phyloP scores from a whole-genome alignment of 805 yeast species.

The Saturnispora ahearnii region DNA sequence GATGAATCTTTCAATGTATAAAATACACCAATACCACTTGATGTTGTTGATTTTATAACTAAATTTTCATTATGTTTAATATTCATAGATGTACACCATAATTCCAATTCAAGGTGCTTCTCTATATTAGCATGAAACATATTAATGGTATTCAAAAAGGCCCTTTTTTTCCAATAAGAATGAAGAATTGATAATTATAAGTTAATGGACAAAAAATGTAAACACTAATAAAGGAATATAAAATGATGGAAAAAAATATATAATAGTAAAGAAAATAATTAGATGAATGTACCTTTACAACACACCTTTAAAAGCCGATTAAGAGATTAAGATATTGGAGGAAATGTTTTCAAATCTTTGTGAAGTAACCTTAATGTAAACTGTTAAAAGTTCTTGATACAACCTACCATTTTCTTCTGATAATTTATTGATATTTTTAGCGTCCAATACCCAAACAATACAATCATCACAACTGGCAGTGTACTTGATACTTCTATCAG shows the following conservation, averaged over 20 bases:
- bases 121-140: constrained; percentile 5
- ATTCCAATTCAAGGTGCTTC: not conserved
- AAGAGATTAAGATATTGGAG: constrained; percentile 57
- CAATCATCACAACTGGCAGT: constrained; percentile 36
- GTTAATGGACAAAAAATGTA: not conserved
- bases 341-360: constrained; percentile 69
- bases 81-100: constrained; percentile 12
- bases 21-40: constrained; percentile 31
- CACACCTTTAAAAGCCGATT: not conserved
- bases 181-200: not conserved
- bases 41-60: constrained; percentile 11
- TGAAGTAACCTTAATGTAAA: constrained; percentile 54
- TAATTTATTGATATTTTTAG: constrained; percentile 36
- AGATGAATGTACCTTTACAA: not conserved
- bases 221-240: not conserved
- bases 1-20: constrained; percentile 8
- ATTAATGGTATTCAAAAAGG: no score
- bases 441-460: constrained; percentile 59
- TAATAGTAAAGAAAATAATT: not conserved
- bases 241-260: not conserved
- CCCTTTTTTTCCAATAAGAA: not conserved
- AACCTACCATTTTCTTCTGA: constrained; percentile 41
- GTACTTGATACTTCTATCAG: constrained; percentile 34
- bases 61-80: constrained; percentile 12
- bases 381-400: constrained; percentile 53